Conservation (phyloP, 331 rosid species). For the Dryas integrifolia region DNA sequence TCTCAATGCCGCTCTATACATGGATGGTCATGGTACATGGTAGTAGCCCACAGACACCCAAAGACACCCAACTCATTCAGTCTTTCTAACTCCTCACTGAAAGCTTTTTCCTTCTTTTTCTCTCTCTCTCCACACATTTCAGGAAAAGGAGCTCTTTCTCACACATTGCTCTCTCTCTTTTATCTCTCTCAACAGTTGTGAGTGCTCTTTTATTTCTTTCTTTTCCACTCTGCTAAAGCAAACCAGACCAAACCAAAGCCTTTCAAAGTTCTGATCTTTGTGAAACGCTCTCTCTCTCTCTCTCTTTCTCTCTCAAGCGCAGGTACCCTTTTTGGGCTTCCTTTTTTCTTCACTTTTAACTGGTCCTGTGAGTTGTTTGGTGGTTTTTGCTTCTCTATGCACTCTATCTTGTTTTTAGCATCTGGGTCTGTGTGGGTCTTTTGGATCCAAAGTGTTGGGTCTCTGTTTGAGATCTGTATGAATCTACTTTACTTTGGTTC, state of each 20-base stretch:
- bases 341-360: constrained; percentile 32
- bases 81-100: constrained; percentile 13
- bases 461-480: constrained; percentile 38
- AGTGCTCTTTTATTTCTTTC: constrained; percentile 28
- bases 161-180: constrained; percentile 19
- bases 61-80: constrained; percentile 29
- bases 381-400: constrained; percentile 32
- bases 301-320: constrained; percentile 17
- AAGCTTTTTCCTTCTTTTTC: constrained; percentile 18
- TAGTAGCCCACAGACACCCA: constrained; percentile 38
- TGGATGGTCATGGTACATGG: constrained; percentile 14
- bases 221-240: constrained; percentile 35
- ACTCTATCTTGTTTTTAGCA: constrained; percentile 38
- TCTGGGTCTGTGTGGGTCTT: constrained; percentile 34
- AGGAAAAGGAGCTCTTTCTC: constrained; percentile 29
- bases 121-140: constrained; percentile 42
- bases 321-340: constrained; percentile 40
- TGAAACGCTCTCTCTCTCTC: constrained; percentile 20
- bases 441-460: constrained; percentile 41
- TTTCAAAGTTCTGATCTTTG: constrained; percentile 39
- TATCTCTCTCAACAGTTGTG: constrained; percentile 32
- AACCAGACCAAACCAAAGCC: constrained; percentile 12
- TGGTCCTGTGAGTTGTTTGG: constrained; percentile 38
- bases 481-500: constrained; percentile 33
- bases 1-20: constrained; percentile 15